Evolutionary conservation across 2,329 filamentous ascomycete species (phyloP), one percentile per base, ranked within the genome.

Genomic region (Cladophialophora yegresii): DNA sequence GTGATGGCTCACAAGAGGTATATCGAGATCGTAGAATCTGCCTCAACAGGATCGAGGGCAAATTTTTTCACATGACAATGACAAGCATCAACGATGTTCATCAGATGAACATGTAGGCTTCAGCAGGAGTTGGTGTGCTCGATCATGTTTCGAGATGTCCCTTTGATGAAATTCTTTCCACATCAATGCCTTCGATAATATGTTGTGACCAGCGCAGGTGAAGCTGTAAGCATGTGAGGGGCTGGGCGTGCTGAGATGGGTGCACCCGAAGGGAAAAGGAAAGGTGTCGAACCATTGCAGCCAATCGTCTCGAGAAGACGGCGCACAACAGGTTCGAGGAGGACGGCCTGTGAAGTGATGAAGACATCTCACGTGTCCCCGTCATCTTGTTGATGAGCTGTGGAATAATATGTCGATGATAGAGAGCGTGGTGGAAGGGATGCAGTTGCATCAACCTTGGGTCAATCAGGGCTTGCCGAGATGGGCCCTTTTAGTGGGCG

Each of bases 151-250:
- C 50, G 26, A 58, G 45, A 49, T 64, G 36, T 66, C n/a, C 43
- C 40, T 64, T 54, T 63, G 33, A 62, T 59, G 26, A 55, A 28
- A 47, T 62, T 36, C 57, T 57, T 32, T 55, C 61, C 58, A 32
- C 45, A 43, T 22, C 23, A 36, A 26, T 57, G 54, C 22, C 30
- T 20, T 56, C 8, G 36, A 26, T 20, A 40, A 56, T 40, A 62
- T 62, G 55, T 66, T 54, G 58, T 43, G 55, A 40, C 45, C 64
- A 63, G 66, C 64, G 66, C 66, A 68, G 66, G 66, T 63, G 55
- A 57, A 36, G 54, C 53, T 58, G 56, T 47, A 55, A 57, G 58
- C 47, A 32, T 3, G 49, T 60, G 58, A 64, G 63, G 66, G 64
- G 63, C 54, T 57, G 45, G 49, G 40, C 22, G 47, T 23, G 47